Evolutionary conservation across 108 stramenopile genomes (phyloP).

Genomic region (Skeletonema grethae): DNA sequence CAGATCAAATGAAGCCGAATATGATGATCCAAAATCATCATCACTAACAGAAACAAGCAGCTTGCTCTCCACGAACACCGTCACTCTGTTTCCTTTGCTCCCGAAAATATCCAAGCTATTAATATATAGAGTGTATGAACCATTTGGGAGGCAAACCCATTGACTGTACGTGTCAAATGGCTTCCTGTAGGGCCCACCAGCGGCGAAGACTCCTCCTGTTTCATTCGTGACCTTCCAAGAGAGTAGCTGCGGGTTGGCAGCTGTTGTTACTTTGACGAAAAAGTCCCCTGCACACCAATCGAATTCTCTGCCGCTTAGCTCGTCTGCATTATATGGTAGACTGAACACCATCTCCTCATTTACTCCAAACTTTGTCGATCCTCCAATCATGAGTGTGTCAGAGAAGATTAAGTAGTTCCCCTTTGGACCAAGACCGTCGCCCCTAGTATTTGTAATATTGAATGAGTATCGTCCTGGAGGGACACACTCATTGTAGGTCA

Average conservation of each 20-base stretch:
- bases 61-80: conserved; percentile 3
- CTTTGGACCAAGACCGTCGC: background rate
- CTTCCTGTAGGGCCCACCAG: conserved; percentile 2
- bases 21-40: background rate
- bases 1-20: conserved; percentile 1
- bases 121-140: background rate
- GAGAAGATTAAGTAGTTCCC: conserved; percentile 7
- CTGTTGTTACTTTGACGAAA: background rate
- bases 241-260: background rate
- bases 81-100: background rate
- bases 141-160: background rate
- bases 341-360: conserved; percentile 6
- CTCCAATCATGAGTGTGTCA: conserved; percentile 2
- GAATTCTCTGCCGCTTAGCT: background rate
- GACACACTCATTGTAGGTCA: conserved; percentile 1
- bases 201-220: background rate
- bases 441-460: background rate
- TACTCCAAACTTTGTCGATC: conserved; percentile 2
- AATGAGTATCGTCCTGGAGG: conserved; percentile 5
- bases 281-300: conserved; percentile 6
- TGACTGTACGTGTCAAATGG: background rate
- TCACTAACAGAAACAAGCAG: background rate
- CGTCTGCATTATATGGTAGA: background rate
- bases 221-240: background rate
- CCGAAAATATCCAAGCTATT: conserved; percentile 3